These are phyloP conservation scores for Alternaria hordeiaustralica DNA, from an alignment of 2,329 filamentous ascomycete species.

Conservation along the genomic window DNA sequence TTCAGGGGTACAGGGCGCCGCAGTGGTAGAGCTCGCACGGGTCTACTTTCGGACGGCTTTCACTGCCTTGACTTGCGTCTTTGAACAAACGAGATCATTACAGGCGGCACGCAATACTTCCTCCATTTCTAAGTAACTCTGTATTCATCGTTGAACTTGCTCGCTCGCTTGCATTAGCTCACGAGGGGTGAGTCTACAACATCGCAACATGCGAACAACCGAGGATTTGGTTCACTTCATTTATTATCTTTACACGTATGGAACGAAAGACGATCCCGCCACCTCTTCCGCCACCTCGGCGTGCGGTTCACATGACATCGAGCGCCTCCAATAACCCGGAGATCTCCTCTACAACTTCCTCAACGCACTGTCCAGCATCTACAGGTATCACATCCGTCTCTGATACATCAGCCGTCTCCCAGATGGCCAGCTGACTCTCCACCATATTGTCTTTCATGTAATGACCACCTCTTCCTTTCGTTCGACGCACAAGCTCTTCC, in stretches of 20 bases:
- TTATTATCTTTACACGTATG: neutral
- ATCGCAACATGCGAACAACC: neutral
- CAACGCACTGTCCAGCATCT: conserved; percentile 17
- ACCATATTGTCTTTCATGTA: conserved; percentile 50
- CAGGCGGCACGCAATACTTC: neutral
- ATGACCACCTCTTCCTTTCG: conserved; percentile 38
- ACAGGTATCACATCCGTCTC: conserved; percentile 50
- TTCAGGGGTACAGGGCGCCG: neutral
- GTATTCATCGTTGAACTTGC: neutral
- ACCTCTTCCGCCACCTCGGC: too few relatives aligned
- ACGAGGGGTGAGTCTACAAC: neutral
- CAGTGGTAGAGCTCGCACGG: neutral
- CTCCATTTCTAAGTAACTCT: neutral
- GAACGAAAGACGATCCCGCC: neutral
- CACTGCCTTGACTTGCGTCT: neutral
- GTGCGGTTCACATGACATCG: neutral
- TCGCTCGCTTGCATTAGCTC: neutral
- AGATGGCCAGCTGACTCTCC: conserved; percentile 41
- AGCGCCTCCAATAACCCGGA: neutral
- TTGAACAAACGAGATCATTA: neutral
- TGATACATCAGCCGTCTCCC: conserved; percentile 34
- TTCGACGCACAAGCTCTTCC: conserved; percentile 38
- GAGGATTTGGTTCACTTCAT: neutral
- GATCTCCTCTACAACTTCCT: conserved; percentile 1
- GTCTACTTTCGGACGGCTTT: neutral